Percentiles rank a stretch among this genome's conserved stretches.
Conservation (phyloP, 352 stramenopile species). For the Globisporangium spinosum region DNA sequence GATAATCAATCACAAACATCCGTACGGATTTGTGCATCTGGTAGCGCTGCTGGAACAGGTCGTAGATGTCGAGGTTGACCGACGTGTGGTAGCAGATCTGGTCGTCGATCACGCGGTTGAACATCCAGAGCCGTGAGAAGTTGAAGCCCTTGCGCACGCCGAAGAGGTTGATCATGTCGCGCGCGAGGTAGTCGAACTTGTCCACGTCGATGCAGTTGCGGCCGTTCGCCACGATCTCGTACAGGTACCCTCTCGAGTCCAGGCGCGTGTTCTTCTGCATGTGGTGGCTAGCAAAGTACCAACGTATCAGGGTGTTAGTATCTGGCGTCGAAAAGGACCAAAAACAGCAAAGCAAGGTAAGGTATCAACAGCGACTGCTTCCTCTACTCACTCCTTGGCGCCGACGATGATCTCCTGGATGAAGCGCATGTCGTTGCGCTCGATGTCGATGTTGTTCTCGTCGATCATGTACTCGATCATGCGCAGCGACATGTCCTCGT, state of each 20-base stretch:
- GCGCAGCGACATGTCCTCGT: conserved; percentile 80
- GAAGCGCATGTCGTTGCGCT: conserved; percentile 64
- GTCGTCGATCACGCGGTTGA: conserved; percentile 81
- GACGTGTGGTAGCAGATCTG: conserved; percentile 90
- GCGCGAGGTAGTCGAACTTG: conserved; percentile 90
- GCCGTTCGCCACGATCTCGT: conserved; percentile 90
- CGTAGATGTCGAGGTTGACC: conserved; percentile 85
- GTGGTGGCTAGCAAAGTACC: conserved; percentile 32
- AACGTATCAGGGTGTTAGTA: not conserved
- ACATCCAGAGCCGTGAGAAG: conserved; percentile 73
- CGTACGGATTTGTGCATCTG: conserved; percentile 61
- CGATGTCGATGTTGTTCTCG: conserved; percentile 77
- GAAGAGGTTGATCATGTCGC: conserved; percentile 86
- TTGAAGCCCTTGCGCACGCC: conserved; percentile 76
- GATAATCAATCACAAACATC: not conserved
- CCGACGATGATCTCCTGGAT: conserved; percentile 80
- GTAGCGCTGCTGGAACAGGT: conserved; percentile 88
- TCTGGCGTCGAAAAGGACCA: not conserved
- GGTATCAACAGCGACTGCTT: not conserved
- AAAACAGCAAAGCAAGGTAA: not conserved
- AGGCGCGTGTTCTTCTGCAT: conserved; percentile 31
- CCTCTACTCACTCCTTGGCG: conserved; percentile 52
- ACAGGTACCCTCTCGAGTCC: conserved; percentile 72
- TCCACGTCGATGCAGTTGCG: conserved; percentile 91
- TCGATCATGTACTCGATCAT: conserved; percentile 83